Evolutionary conservation across 1,284 basidiomycete genomes (phyloP).

Genomic region (Ceratobasidium sp.): DNA sequence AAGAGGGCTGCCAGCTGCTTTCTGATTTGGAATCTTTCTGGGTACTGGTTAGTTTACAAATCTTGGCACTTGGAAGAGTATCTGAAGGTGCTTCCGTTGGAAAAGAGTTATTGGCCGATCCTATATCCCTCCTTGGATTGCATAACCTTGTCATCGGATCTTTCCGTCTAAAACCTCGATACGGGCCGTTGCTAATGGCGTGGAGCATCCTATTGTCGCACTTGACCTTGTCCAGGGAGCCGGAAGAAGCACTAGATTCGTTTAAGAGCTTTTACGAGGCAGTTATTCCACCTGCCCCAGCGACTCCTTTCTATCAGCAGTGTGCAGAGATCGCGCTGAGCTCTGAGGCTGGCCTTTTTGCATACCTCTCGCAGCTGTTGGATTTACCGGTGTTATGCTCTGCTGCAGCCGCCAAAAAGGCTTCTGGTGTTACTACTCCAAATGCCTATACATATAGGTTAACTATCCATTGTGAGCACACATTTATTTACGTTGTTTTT

Average conservation of each 20-base stretch:
- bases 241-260: background rate
- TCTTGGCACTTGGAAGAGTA: constrained; percentile 82
- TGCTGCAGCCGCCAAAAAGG: constrained; percentile 72
- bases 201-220: constrained; percentile 84
- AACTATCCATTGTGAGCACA: constrained; percentile 79
- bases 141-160: constrained; percentile 73
- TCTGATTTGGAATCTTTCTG: constrained; percentile 79
- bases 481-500: background rate
- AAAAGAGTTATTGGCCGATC: constrained; percentile 37
- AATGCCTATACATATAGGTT: constrained; percentile 86
- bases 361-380: constrained; percentile 33
- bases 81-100: constrained; percentile 67
- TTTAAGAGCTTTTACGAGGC: constrained; percentile 10
- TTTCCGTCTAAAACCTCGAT: constrained; percentile 68
- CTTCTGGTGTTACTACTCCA: constrained; percentile 78
- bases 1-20: constrained; percentile 74
- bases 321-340: constrained; percentile 43
- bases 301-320: constrained; percentile 36
- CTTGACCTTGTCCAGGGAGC: constrained; percentile 61
- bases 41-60: constrained; percentile 81
- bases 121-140: constrained; percentile 42
- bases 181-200: constrained; percentile 76
- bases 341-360: constrained; percentile 26
- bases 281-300: constrained; percentile 15
- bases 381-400: constrained; percentile 81